Conservation (phyloP, 2,329 filamentous ascomycete species). For the Aspergillus brunneoviolaceus region DNA sequence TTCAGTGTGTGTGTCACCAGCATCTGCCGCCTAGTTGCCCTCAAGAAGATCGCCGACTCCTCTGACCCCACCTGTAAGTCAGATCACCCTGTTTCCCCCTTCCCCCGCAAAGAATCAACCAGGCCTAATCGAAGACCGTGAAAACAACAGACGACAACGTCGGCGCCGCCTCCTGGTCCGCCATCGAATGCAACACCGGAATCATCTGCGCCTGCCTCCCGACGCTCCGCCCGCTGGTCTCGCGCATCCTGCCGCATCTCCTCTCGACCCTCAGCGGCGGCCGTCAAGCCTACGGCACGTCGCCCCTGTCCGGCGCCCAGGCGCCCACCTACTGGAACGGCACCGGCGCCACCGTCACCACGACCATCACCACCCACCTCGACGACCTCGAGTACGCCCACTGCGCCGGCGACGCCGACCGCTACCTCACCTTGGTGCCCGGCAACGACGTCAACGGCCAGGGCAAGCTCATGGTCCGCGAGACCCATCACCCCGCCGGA, state of each 20-base stretch:
- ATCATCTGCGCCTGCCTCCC: slow-evolving; percentile 46
- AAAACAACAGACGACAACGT: slow-evolving; percentile 33
- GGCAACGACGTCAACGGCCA: slow-evolving; percentile 12
- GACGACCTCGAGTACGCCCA: slow-evolving; percentile 31
- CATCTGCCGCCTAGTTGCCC: slow-evolving; percentile 32
- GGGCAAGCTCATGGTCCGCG: slow-evolving; percentile 17
- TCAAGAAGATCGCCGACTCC: slow-evolving; percentile 35
- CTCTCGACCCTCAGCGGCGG: slow-evolving; percentile 27
- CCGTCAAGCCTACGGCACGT: slow-evolving; percentile 12
- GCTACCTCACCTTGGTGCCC: slow-evolving; percentile 23
- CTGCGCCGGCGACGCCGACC: slow-evolving; percentile 23
- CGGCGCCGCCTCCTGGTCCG: slow-evolving; percentile 38
- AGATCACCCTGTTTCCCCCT: neutral
- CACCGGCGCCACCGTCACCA: slow-evolving; percentile 22
- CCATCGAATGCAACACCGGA: slow-evolving; percentile 42
- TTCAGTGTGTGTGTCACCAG: slow-evolving; percentile 37
- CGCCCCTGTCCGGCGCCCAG: slow-evolving; percentile 14
- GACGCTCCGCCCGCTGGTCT: slow-evolving; percentile 38
- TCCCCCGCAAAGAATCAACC: neutral
- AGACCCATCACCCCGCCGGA: slow-evolving; percentile 17
- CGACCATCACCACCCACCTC: slow-evolving; percentile 25
- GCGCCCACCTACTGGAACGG: slow-evolving; percentile 27
- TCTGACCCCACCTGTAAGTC: slow-evolving; percentile 36
- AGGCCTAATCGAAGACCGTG: slow-evolving; percentile 8
- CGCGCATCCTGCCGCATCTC: slow-evolving; percentile 30